Evolutionary conservation across 2,329 filamentous ascomycete genomes (phyloP).

Genomic region (Clarireedia homoeocarpa): DNA sequence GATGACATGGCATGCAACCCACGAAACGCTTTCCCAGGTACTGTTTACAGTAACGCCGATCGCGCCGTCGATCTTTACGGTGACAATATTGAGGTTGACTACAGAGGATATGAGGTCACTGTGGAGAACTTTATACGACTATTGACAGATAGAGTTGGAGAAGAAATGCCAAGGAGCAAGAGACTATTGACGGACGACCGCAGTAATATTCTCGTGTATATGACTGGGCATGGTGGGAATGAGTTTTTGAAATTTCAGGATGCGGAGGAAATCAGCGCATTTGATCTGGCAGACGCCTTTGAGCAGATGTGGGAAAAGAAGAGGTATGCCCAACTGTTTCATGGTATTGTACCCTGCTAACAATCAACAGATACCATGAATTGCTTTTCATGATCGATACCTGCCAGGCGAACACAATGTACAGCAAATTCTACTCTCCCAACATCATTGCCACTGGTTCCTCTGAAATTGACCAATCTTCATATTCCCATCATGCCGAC

Average conservation of each 20-base stretch:
- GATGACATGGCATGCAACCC: conserved; percentile 99
- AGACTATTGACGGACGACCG: conserved; percentile 87
- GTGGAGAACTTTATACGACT: conserved; percentile 98
- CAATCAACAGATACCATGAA: conserved; percentile 68
- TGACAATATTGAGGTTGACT: conserved; percentile 98
- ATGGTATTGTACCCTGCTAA: background rate
- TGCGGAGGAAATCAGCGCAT: conserved; percentile 92
- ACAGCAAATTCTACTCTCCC: conserved; percentile 93
- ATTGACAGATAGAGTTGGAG: conserved; percentile 86
- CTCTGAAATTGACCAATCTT: conserved; percentile 89
- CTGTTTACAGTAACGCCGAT: conserved; percentile 97
- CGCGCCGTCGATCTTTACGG: conserved; percentile 93
- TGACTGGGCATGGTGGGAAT: conserved; percentile 97
- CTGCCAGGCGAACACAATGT: conserved; percentile 99
- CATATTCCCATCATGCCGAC: conserved; percentile 95
- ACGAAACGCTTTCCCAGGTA: conserved; percentile 93
- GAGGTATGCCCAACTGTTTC: conserved; percentile 41
- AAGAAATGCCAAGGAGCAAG: conserved; percentile 93
- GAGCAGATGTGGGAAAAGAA: conserved; percentile 99
- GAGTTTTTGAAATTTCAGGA: conserved; percentile 99
- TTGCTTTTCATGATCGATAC: conserved; percentile 99
- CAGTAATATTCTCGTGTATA: conserved; percentile 96
- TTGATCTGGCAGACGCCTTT: conserved; percentile 93
- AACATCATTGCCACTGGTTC: conserved; percentile 98
- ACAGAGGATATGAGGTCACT: conserved; percentile 95